phyloP scores from a whole-genome alignment of 1,284 basidiomycete genomes.

The Sanguinoderma infundibulare region DNA sequence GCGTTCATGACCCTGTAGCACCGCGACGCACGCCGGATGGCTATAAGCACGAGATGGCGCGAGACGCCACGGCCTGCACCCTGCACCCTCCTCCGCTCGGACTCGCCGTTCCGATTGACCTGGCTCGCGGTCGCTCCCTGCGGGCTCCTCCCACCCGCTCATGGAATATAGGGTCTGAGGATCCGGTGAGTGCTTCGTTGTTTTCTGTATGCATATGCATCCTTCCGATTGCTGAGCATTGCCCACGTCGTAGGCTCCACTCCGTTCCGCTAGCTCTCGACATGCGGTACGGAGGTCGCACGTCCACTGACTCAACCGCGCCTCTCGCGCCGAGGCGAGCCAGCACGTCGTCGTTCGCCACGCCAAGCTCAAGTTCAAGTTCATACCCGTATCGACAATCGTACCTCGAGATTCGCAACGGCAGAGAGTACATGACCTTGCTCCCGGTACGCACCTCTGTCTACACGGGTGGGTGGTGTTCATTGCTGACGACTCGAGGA shows the following conservation, averaged over 20 bases:
- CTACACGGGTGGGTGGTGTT: background rate
- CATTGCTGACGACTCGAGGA: background rate
- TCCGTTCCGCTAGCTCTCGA: background rate
- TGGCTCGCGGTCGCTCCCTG: constrained; percentile 4
- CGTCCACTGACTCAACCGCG: background rate
- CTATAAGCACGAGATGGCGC: constrained; percentile 14
- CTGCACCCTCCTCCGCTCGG: constrained; percentile 1
- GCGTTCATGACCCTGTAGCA: constrained; percentile 6
- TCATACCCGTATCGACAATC: constrained; percentile 30
- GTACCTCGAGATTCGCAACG: constrained; percentile 27
- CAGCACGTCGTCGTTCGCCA: constrained; percentile 12
- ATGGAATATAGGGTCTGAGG: constrained; percentile 2
- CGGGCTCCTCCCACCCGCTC: constrained; percentile 6
- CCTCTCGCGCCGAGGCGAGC: constrained; percentile 14
- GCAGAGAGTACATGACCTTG: constrained; percentile 31
- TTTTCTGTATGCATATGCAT: background rate
- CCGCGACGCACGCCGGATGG: constrained; percentile 7
- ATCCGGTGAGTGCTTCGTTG: background rate
- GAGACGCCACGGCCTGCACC: background rate
- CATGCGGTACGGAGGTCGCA: background rate
- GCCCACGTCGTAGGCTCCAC: background rate
- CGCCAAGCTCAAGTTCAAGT: too few species aligned
- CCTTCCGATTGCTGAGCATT: background rate
- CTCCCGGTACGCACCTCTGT: constrained; percentile 29
- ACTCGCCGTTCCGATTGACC: background rate